Base-by-base conservation (phyloP, 2,329 filamentous ascomycete species). In the Colletotrichum echinochloae region DNA sequence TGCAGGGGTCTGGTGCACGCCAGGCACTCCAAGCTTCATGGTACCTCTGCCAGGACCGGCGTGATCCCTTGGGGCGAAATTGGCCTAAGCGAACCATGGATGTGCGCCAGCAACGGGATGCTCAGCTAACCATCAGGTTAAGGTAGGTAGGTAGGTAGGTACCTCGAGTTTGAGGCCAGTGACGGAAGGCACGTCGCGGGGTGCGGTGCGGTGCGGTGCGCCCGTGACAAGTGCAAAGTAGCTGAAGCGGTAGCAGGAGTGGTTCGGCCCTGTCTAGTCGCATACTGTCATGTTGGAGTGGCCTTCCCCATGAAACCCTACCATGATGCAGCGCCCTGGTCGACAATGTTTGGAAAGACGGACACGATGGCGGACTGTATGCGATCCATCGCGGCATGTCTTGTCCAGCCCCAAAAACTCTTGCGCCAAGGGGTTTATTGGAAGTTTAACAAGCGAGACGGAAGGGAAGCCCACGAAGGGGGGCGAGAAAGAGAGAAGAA, bases 71-170 rank as follows among this genome's bases (percentile, higher is more conserved):
- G 51, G 56, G 55, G 67, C 67, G 64, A 67, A 67, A 44, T 57
- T 44, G 67, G 67, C 64, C 64, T 64, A 70, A 46, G 67, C 63
- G 67, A 67, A 61, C 64, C 67, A 64, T 70, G 67, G 64, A 49
- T 70, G 67, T 70, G 30, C 51, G 20, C 64, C 64, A 51, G 44
- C 26, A 44, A 44, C 57, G 63, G 66, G 49, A 66, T 51, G 23
- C 66, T 44, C 63, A 57, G 63, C 49, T 20, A 61, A 66, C 56
- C 56, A 62, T 66, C 23, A 49, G 44, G 49, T 57, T 20, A 60
- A 57, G 60, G 16, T 41, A 65, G 51, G 44, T 56, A 30, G 35
- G 35, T 61, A 57, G 60, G 16, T 41, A 65, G 51, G 44, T 56
- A 30, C 44, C 46, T 61, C 54, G 46, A 52, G 54, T 30, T 52